These are phyloP conservation scores for Cryoendolithus antarcticus DNA, from an alignment of 2,329 filamentous ascomycete species.

Conservation along the genomic window DNA sequence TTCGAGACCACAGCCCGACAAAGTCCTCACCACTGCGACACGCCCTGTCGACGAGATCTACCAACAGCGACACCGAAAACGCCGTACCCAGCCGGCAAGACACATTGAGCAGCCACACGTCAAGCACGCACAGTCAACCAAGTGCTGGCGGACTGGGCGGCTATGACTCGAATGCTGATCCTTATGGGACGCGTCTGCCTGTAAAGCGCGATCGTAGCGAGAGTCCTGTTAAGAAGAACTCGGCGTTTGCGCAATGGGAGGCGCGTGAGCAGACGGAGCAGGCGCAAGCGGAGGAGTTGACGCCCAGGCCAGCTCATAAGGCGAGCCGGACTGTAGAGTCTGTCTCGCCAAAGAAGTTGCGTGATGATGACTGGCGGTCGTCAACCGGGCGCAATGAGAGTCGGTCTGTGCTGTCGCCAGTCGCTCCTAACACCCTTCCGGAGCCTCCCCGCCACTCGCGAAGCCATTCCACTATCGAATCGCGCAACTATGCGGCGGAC, in stretches of 20 bases:
- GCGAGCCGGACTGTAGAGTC: constrained; percentile 2
- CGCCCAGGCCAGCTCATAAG: constrained; percentile 3
- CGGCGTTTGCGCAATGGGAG: constrained; percentile 18
- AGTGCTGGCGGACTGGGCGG: constrained; percentile 11
- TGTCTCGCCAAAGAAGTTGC: constrained; percentile 18
- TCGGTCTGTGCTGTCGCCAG: constrained; percentile 16
- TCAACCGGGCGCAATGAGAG: constrained; percentile 18
- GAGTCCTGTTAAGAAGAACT: constrained; percentile 25
- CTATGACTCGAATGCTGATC: constrained; percentile 17
- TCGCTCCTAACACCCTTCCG: constrained; percentile 18
- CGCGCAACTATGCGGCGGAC: background rate
- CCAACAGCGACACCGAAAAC: constrained; percentile 21
- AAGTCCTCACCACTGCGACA: constrained; percentile 24
- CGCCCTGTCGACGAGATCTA: constrained; percentile 21
- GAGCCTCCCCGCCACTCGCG: constrained; percentile 13
- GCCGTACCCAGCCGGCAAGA: constrained; percentile 15
- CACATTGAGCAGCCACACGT: constrained; percentile 19
- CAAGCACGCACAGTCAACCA: constrained; percentile 14
- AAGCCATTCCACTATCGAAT: constrained; percentile 1
- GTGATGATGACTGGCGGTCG: constrained; percentile 21
- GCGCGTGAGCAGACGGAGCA: constrained; percentile 16
- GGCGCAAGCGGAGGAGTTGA: constrained; percentile 6
- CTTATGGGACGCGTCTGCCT: constrained; percentile 17
- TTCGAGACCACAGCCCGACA: constrained; percentile 20
- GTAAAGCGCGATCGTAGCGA: constrained; percentile 22